Base-by-base conservation (phyloP, 2,329 filamentous ascomycete species). In the Botrytis porri region DNA sequence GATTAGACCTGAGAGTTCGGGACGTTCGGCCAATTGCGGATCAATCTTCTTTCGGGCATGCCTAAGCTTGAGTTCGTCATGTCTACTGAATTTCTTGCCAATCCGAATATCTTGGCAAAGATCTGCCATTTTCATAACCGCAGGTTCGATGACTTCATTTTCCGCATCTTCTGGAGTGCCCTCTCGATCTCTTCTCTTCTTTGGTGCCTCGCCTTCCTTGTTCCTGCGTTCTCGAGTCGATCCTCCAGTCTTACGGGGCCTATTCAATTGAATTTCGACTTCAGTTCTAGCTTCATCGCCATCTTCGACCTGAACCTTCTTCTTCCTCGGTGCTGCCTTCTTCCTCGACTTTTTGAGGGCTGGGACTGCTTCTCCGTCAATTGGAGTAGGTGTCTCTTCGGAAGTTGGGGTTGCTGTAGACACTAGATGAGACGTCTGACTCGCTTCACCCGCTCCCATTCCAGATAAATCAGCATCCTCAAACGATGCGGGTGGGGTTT, bases 11-110 rank as follows among this genome's bases (percentile, higher is more conserved):
- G 39, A 70, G 61, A 81, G 78, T 60, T 78, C 76, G 4, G 76
- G 75, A 69, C 75, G 75, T 37, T 78, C 79, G 59, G 65, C 78
- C 63, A 73, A 75, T 74, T 78, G 82, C 67, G 74, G 78, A 76
- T 72, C 75, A 22, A 73, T 83, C 81, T 75, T 78, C 81, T 82
- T 74, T 75, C 87, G 83, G 62, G 85, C 82, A 82, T 93, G 87
- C 61, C 93, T 89, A 76, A 90, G 86, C 60, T 89, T 88, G 77
- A 96, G 90, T 78, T 92, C 89, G 77, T 90, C 89, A 77, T 94
- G 92, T 4, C 90, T 87, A 78, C 90, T 90, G 72, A 93, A 95
- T 74, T 91, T 90, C 80, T 92, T 93, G 73, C 93, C 93, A 72
- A 91, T 90, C 35, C 87, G 86, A 70, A 92, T 83, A 78, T 93